Evolutionary conservation across 768 basidiomycete species (phyloP).

Genomic region (Auriscalpium orientale): DNA sequence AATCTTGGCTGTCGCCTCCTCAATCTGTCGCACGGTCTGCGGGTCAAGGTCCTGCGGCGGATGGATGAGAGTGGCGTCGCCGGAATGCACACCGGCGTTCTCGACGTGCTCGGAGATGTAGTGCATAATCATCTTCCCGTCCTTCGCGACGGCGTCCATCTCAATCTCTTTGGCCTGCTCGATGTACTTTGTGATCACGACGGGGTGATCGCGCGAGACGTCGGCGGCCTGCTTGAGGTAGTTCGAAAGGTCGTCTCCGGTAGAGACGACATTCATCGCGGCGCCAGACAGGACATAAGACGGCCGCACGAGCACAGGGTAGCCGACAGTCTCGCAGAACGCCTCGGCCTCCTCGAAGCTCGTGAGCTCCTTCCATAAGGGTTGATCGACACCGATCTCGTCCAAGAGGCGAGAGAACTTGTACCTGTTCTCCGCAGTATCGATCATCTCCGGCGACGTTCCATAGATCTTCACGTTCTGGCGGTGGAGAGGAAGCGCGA

Average conservation of each 20-base stretch:
- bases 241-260: constrained; percentile 79
- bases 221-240: constrained; percentile 94
- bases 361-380: constrained; percentile 93
- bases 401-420: constrained; percentile 98
- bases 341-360: constrained; percentile 78
- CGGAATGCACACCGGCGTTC: constrained; percentile 98
- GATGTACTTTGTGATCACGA: constrained; percentile 98
- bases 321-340: constrained; percentile 92
- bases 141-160: constrained; percentile 98
- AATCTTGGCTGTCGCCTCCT: constrained; percentile 95
- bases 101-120: constrained; percentile 99
- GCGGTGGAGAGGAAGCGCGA: constrained; percentile 89
- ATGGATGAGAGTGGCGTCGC: constrained; percentile 95
- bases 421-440: constrained; percentile 98
- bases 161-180: constrained; percentile 99
- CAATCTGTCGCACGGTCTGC: constrained; percentile 91
- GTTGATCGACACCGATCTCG: constrained; percentile 98
- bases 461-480: constrained; percentile 99
- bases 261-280: constrained; percentile 99
- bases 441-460: constrained; percentile 99
- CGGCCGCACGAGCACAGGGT: constrained; percentile 92
- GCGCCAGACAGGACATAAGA: constrained; percentile 99
- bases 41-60: constrained; percentile 98
- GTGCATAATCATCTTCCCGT: constrained; percentile 98
- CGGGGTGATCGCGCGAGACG: constrained; percentile 93